Conservation (phyloP, 371 early-diverging fungal genomes). For the Capillidium heterosporum region DNA sequence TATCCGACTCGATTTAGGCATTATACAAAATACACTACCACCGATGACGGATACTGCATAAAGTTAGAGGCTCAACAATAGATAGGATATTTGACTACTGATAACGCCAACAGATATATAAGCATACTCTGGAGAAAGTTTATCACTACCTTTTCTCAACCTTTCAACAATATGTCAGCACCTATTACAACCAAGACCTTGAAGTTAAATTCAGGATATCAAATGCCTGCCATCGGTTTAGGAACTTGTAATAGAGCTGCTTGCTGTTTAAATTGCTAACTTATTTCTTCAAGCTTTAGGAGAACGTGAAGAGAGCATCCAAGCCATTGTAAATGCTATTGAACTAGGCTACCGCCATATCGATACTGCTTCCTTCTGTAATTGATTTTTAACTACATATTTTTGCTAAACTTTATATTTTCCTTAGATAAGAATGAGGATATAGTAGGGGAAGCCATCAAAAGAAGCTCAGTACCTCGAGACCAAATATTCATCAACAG, state of each 20-base stretch:
- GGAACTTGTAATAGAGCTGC: conserved; percentile 1
- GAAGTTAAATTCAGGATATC: not conserved
- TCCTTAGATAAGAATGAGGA: conserved; percentile 55
- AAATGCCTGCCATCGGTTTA: conserved; percentile 6
- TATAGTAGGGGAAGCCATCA: conserved; percentile 60
- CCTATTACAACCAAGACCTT: too few species aligned
- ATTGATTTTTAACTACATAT: not conserved
- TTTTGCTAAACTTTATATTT: not conserved
- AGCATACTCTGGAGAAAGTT: too few species aligned
- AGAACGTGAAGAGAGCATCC: conserved; percentile 23
- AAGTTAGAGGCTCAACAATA: too few species aligned
- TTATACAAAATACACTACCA: too few species aligned
- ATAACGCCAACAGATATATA: too few species aligned
- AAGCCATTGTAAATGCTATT: conserved; percentile 34
- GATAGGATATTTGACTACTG: too few species aligned
- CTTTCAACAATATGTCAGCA: too few species aligned
- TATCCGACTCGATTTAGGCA: too few species aligned
- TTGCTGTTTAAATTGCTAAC: not conserved
- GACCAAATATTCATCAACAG: conserved; percentile 67
- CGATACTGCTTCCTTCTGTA: conserved; percentile 34
- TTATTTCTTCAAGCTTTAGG: not conserved
- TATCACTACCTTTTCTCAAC: too few species aligned
- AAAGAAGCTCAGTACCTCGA: conserved; percentile 32
- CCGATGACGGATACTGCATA: too few species aligned
- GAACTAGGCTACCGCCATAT: conserved; percentile 55